A percentile compares a stretch with the other conserved stretches of the same genome.
These are phyloP conservation scores for Ustilago cynodontis DNA, from an alignment of 1,284 basidiomycete genomes.

Conservation along the genomic window DNA sequence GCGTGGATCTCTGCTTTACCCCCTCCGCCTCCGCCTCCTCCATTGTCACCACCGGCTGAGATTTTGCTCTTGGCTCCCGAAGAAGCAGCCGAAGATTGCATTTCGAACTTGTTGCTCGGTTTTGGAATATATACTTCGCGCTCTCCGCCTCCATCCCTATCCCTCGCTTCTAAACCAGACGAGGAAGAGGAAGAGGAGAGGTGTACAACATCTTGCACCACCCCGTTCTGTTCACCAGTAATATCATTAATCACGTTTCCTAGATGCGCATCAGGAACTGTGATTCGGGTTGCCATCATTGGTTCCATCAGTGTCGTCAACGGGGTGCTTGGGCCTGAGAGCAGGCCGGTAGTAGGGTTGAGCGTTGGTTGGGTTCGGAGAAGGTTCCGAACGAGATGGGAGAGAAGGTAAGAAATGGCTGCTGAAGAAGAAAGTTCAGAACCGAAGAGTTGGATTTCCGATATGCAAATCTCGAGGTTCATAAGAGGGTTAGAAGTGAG, in stretches of 20 bases:
- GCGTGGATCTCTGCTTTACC: constrained; percentile 68
- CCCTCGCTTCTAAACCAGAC: not conserved
- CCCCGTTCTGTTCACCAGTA: constrained; percentile 60
- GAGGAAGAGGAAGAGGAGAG: not conserved
- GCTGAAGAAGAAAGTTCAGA: constrained; percentile 48
- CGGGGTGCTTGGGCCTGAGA: not conserved
- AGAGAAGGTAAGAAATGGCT: constrained; percentile 53
- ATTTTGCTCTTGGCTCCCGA: constrained; percentile 61
- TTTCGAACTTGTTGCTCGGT: constrained; percentile 75
- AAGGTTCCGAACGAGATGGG: constrained; percentile 46
- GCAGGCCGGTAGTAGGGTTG: constrained; percentile 15
- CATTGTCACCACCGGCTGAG: constrained; percentile 5
- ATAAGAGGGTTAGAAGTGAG: constrained; percentile 63
- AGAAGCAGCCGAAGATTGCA: constrained; percentile 74
- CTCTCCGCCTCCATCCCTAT: constrained; percentile 72
- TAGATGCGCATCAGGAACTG: constrained; percentile 44
- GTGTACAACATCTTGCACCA: constrained; percentile 60
- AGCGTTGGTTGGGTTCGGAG: constrained; percentile 34
- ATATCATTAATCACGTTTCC: constrained; percentile 66
- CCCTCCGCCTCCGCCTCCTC: constrained; percentile 24
- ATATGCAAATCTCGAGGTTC: constrained; percentile 47
- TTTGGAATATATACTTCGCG: constrained; percentile 78
- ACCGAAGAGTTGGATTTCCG: constrained; percentile 51
- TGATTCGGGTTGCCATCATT: constrained; percentile 63
- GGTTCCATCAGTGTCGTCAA: constrained; percentile 65